Evolutionary conservation across 768 basidiomycete species (phyloP).

Genomic region (Floccularia luteovirens): DNA sequence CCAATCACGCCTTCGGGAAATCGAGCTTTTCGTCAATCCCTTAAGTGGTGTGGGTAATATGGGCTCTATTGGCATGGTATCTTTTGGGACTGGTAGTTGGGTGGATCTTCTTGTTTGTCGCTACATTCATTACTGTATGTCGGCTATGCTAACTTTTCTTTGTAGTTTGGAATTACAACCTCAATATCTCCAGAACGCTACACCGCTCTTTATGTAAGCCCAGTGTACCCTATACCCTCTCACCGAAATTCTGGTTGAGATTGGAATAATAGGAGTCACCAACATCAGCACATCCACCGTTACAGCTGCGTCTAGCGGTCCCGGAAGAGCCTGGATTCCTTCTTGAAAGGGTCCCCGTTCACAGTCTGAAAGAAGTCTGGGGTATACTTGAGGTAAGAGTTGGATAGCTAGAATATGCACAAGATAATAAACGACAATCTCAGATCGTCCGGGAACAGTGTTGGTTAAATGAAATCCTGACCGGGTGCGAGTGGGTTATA

Average conservation of each 20-base stretch:
- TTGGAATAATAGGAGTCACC: constrained; percentile 46
- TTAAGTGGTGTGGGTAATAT: constrained; percentile 40
- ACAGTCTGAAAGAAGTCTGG: constrained; percentile 68
- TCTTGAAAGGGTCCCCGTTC: constrained; percentile 65
- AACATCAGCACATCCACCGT: constrained; percentile 56
- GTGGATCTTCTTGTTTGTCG: constrained; percentile 51
- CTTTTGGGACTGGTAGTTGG: constrained; percentile 52
- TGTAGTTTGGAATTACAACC: constrained; percentile 48
- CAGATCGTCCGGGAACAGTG: constrained; percentile 78
- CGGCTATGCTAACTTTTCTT: constrained; percentile 3
- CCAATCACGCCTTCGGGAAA: constrained; percentile 66
- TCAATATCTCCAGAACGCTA: constrained; percentile 54
- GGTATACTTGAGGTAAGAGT: constrained; percentile 57
- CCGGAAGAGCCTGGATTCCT: constrained; percentile 75
- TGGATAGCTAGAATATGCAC: neutral
- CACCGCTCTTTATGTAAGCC: constrained; percentile 57
- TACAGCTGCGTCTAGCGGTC: constrained; percentile 56
- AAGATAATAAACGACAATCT: neutral
- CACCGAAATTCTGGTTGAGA: neutral
- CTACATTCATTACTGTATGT: neutral
- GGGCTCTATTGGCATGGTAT: constrained; percentile 31
- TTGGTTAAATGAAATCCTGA: constrained; percentile 73
- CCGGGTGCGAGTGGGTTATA: constrained; percentile 52
- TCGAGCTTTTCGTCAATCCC: constrained; percentile 57
- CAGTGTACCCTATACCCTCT: neutral